Evolutionary conservation across 768 basidiomycete genomes (phyloP), one percentile per base, ranked within the genome.

Genomic region (Scleroderma citrinum): DNA sequence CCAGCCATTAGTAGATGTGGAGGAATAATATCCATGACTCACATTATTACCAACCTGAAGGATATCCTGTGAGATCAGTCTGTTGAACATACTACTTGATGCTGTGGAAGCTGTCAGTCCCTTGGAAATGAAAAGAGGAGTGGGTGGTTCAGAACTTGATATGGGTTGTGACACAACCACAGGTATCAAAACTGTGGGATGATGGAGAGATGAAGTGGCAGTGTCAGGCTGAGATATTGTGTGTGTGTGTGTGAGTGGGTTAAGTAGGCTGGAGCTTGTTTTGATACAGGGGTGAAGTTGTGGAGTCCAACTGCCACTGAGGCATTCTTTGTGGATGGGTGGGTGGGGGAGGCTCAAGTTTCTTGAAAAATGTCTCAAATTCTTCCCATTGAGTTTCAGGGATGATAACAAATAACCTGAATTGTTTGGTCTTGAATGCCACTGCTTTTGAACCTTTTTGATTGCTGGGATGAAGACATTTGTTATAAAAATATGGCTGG

Each of bases 381-480:
- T 49, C 48, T 17, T 19, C 17, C 52, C 52, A 53, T n/a, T 53
- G 52, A 4, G 14, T 10, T 17, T 44, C 48, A 17, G 48, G 48
- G 0, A 53, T 30, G 13, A 53, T 16, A 8, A 53, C 37, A 20
- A 45, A 45, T 17, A 53, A 24, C 1, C 5, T 3, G 16, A 49
- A 53, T 16, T 49, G 37, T 7, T 46, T 46, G 10, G 31, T 32
- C 19, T 49, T 53, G 47, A 52, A 52, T 17, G 6, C 19, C 7
- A 3, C 34, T 5, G 30, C 32, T 21, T 49, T 49, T 21, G 29
- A 41, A 1, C 38, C 44, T 32, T 53, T 49, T 16, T 11, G 23
- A n/a, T n/a, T n/a, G n/a, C n/a, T n/a, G n/a, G n/a, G n/a, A n/a
- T n/a, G n/a, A n/a, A n/a, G n/a, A n/a, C 52, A 53, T 4, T 46